These are phyloP conservation scores for Talaromyces stipitatus DNA, from an alignment of 495 filamentous ascomycete genomes.

Conservation along the genomic window DNA sequence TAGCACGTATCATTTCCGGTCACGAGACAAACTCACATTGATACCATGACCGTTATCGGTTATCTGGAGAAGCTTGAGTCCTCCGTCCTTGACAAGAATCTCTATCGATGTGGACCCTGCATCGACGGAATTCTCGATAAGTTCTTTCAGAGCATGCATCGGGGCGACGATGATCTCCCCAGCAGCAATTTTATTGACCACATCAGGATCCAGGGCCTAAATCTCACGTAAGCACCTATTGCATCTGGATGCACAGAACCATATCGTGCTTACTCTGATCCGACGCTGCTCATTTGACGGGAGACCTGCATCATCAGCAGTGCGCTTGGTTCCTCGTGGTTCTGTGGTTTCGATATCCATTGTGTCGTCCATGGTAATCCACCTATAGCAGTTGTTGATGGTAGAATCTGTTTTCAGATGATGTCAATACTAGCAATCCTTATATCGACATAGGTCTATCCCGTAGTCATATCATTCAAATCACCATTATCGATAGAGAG, in stretches of 20 bases:
- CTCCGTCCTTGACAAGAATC: constrained; percentile 89
- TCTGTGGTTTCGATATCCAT: constrained; percentile 38
- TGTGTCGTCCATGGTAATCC: constrained; percentile 29
- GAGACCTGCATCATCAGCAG: constrained; percentile 42
- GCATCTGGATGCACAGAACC: neutral
- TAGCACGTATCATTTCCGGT: constrained; percentile 1
- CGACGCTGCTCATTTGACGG: constrained; percentile 48
- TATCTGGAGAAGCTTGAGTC: constrained; percentile 94
- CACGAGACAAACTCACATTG: constrained; percentile 49
- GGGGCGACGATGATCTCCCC: constrained; percentile 98
- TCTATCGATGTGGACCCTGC: constrained; percentile 89
- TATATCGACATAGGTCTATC: neutral
- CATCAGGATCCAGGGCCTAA: constrained; percentile 85
- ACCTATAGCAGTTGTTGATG: neutral
- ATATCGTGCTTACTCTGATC: constrained; percentile 49
- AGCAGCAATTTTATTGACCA: constrained; percentile 99
- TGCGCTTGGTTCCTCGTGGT: constrained; percentile 56
- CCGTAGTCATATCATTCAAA: neutral
- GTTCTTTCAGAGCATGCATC: constrained; percentile 92
- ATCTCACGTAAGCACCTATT: neutral
- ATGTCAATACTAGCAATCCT: neutral
- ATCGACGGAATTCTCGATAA: constrained; percentile 97
- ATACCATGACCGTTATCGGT: constrained; percentile 98
- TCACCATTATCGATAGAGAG: neutral
- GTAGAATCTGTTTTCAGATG: neutral